These are phyloP conservation scores for Quercus ilex DNA, from an alignment of 306 rosid genomes.

Conservation along the genomic window DNA sequence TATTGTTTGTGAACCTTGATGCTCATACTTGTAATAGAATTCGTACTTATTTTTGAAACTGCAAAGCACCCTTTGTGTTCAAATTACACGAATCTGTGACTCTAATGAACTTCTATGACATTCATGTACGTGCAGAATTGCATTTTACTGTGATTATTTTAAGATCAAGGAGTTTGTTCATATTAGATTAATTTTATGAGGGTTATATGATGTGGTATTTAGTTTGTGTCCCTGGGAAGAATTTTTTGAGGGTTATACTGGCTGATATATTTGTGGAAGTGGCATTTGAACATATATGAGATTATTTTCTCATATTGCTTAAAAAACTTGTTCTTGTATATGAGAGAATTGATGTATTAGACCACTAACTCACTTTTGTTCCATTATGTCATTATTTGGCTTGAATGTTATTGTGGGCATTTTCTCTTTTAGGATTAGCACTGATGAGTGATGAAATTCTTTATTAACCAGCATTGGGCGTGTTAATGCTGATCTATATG, in stretches of 20 bases:
- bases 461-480: conserved; percentile 77
- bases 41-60: not conserved
- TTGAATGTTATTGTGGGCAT: conserved; percentile 1
- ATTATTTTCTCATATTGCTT: not conserved
- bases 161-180: not conserved
- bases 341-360: not conserved
- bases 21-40: not conserved
- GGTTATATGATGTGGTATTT: not conserved
- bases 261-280: not conserved
- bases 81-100: not conserved
- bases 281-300: not conserved
- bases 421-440: conserved; percentile 15
- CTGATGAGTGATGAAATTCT: conserved; percentile 13
- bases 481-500: conserved; percentile 74
- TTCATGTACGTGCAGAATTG: not conserved
- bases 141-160: not conserved
- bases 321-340: not conserved
- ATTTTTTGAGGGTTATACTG: not conserved
- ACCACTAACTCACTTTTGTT: not conserved
- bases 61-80: not conserved
- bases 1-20: not conserved
- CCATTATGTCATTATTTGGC: conserved; percentile 7
- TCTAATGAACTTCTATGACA: not conserved
- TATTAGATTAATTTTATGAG: not conserved
- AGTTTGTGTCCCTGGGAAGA: not conserved